Conservation (phyloP, 1,284 basidiomycete species). For the Marasmius oreades region DNA sequence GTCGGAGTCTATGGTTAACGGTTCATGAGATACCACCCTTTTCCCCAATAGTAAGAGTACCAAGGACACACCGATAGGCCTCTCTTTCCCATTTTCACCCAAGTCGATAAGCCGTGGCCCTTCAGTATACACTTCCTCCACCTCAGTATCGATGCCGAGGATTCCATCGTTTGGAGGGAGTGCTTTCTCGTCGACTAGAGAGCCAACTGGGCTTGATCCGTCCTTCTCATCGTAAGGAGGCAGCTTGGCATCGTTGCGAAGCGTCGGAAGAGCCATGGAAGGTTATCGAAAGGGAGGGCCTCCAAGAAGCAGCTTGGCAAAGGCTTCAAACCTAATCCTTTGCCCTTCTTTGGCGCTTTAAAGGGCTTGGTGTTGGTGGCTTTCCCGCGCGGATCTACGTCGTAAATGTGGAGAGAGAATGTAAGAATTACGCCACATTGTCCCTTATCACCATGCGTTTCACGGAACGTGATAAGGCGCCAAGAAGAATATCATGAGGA, state of each 20-base stretch:
- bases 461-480: too few species aligned
- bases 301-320: too few species aligned
- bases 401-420: too few species aligned
- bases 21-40: too few species aligned
- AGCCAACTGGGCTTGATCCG: not conserved
- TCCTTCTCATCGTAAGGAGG: slow-evolving; percentile 5
- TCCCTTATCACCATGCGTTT: too few species aligned
- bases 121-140: slow-evolving; percentile 30
- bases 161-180: not conserved
- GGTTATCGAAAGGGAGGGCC: not conserved
- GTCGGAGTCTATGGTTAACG: slow-evolving; percentile 33
- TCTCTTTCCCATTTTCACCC: slow-evolving; percentile 30
- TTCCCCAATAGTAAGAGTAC: not conserved
- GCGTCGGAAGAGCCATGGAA: slow-evolving; percentile 3
- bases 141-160: slow-evolving; percentile 7
- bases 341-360: too few species aligned
- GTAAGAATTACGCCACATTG: too few species aligned
- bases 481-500: too few species aligned
- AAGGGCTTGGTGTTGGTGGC: too few species aligned
- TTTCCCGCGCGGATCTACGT: too few species aligned
- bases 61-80: slow-evolving; percentile 19
- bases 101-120: slow-evolving; percentile 30
- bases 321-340: too few species aligned
- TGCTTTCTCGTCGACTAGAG: slow-evolving; percentile 6
- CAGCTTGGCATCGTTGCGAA: not conserved